Conservation (phyloP, 179 eudicot genomes). For the Corrigiola litoralis region DNA sequence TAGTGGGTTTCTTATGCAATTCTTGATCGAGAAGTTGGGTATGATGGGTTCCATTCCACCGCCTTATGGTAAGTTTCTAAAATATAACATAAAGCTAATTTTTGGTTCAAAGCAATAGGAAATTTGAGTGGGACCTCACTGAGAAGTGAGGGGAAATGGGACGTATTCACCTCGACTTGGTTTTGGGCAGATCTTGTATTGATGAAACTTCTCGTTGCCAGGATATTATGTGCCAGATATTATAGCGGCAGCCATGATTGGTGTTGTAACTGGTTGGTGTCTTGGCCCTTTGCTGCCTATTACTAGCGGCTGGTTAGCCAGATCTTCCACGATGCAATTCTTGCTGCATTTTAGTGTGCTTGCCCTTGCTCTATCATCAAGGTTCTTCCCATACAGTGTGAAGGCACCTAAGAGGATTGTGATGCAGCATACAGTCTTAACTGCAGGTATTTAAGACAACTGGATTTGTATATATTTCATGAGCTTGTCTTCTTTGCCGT, state of each 20-base stretch:
- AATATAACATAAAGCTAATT: not conserved
- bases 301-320: slow-evolving; percentile 75
- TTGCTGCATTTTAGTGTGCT: slow-evolving; percentile 73
- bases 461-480: not conserved
- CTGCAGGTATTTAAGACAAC: slow-evolving; percentile 51
- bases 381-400: slow-evolving; percentile 76
- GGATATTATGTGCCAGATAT: slow-evolving; percentile 81
- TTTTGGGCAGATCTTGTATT: too few relatives aligned
- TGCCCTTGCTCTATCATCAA: slow-evolving; percentile 80
- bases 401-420: slow-evolving; percentile 91
- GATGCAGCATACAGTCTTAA: slow-evolving; percentile 72
- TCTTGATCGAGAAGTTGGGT: slow-evolving; percentile 94
- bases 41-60: slow-evolving; percentile 95
- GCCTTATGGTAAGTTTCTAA: slow-evolving; percentile 73
- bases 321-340: slow-evolving; percentile 56
- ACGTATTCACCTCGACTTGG: not conserved
- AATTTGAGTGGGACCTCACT: not conserved
- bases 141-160: not conserved
- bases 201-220: too few relatives aligned
- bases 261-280: slow-evolving; percentile 79
- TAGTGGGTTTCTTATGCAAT: slow-evolving; percentile 66
- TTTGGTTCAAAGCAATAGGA: slow-evolving; percentile 1
- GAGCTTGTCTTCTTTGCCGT: not conserved
- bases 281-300: slow-evolving; percentile 87
- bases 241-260: slow-evolving; percentile 66